Conservation (phyloP, 306 rosid genomes). For the Datisca glomerata region DNA sequence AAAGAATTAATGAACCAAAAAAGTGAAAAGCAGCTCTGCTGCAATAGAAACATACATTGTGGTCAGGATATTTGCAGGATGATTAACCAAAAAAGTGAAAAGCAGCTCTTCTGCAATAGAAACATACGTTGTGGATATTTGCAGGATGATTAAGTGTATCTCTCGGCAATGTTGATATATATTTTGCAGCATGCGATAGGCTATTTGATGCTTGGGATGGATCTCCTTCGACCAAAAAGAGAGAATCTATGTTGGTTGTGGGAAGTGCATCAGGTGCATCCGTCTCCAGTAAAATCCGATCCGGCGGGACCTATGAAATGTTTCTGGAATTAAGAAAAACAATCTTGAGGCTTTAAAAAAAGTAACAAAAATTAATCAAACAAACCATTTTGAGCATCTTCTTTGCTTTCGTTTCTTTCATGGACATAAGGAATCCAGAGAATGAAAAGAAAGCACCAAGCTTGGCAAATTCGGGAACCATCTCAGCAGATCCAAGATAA, state of each 20-base stretch:
- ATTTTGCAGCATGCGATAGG: conserved; percentile 8
- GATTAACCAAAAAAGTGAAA: not conserved
- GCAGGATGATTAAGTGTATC: conserved; percentile 70
- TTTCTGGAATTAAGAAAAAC: not conserved
- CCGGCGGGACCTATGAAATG: conserved; percentile 49
- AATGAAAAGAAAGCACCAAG: conserved; percentile 85
- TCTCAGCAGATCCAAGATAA: conserved; percentile 80
- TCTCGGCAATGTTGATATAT: conserved; percentile 37
- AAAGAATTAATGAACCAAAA: not conserved
- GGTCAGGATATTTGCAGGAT: not conserved
- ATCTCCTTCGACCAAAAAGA: conserved; percentile 57
- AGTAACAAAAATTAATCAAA: conserved; percentile 1
- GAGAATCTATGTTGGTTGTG: conserved; percentile 28
- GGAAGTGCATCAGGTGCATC: conserved; percentile 97
- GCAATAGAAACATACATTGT: not conserved
- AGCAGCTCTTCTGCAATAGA: not conserved
- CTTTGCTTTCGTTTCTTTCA: conserved; percentile 61
- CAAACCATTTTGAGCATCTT: conserved; percentile 60
- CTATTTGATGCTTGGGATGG: conserved; percentile 27
- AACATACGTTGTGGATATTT: conserved; percentile 47
- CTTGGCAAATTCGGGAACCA: conserved; percentile 78
- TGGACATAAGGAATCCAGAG: conserved; percentile 80
- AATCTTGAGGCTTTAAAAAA: not conserved
- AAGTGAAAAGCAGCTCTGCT: too few species aligned
- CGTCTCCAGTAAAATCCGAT: conserved; percentile 77